Evolutionary conservation across 225 moss, liverwort and hornwort genomes (phyloP).

Genomic region (Physcomitrellopsis africana): DNA sequence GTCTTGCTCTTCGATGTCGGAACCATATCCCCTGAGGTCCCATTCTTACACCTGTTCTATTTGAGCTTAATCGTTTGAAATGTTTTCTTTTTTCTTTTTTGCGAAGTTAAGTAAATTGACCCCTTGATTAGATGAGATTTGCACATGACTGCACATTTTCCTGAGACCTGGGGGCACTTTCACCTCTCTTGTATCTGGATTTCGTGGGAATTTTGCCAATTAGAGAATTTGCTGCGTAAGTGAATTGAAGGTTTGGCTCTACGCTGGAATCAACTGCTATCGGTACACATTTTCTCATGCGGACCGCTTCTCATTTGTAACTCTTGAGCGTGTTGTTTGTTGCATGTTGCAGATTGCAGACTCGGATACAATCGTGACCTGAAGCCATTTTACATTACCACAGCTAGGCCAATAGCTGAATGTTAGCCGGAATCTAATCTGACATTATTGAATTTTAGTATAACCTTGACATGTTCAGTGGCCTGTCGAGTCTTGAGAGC

Average conservation of each 20-base stretch:
- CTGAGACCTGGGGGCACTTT: not conserved
- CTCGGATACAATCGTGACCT: constrained; percentile 7
- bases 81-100: no score
- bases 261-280: not conserved
- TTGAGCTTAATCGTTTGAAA: no score
- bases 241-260: not conserved
- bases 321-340: constrained; percentile 13
- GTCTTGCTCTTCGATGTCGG: not conserved
- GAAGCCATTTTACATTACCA: constrained; percentile 19
- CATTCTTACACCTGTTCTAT: constrained; percentile 17
- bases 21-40: constrained; percentile 13
- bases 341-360: not conserved
- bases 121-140: not conserved
- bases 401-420: not conserved
- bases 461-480: not conserved
- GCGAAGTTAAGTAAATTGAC: no score
- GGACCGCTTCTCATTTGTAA: not conserved
- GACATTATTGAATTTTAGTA: not conserved
- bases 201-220: not conserved
- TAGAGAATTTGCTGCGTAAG: not conserved
- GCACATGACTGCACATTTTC: constrained; percentile 5
- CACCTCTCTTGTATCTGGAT: not conserved
- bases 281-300: not conserved
- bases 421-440: not conserved
- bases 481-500: constrained; percentile 2